Evolutionary conservation across 2,329 filamentous ascomycete species (phyloP).

Genomic region (Laburnicola sp.): DNA sequence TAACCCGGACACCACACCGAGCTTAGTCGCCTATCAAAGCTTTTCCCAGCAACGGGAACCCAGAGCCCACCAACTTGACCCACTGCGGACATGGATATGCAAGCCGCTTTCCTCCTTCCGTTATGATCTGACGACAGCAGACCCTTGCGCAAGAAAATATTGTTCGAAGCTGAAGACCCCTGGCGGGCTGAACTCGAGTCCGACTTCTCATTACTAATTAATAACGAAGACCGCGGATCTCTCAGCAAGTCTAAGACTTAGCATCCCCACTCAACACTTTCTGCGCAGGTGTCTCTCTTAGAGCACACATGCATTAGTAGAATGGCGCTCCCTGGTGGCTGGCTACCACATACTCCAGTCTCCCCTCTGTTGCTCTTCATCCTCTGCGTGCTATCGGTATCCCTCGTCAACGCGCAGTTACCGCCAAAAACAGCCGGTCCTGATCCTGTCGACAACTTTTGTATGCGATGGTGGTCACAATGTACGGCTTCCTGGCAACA

Average conservation of each 20-base stretch:
- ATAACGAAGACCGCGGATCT: constrained; percentile 1
- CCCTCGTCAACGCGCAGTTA: constrained; percentile 9
- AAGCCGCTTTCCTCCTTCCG: constrained; percentile 4
- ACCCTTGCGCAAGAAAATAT: neutral
- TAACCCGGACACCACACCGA: neutral
- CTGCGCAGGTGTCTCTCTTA: neutral
- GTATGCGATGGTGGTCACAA: constrained; percentile 27
- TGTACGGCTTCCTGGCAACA: constrained; percentile 10
- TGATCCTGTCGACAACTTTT: constrained; percentile 26
- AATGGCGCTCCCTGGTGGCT: neutral
- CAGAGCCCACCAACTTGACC: neutral
- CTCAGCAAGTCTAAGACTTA: constrained; percentile 2
- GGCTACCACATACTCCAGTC: neutral
- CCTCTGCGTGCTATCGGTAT: constrained; percentile 4
- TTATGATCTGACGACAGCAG: constrained; percentile 9
- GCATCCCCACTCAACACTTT: neutral
- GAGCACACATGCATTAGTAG: constrained; percentile 1
- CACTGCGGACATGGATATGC: neutral
- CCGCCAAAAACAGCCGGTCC: constrained; percentile 6
- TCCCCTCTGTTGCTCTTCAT: constrained; percentile 1
- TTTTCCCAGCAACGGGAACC: neutral
- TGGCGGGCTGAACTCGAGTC: no score
- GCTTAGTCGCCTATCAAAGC: neutral
- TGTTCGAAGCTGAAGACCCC: neutral
- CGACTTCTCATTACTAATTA: no score